phyloP scores from a whole-genome alignment of 2,329 filamentous ascomycete genomes.

The Trichophyton verrucosum region DNA sequence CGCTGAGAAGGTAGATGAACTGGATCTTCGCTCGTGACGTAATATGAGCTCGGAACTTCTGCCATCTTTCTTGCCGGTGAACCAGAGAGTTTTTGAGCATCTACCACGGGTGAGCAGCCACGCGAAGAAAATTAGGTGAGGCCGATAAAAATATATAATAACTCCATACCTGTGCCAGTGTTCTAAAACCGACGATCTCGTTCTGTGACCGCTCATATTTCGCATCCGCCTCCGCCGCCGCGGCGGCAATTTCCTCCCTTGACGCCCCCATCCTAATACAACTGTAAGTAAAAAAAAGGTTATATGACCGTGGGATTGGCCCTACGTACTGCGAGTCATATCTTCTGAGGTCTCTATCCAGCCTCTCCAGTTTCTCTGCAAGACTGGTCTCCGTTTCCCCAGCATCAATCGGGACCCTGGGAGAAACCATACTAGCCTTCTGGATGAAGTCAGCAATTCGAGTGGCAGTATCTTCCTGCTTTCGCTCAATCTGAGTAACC shows the following conservation, averaged over 20 bases:
- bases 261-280: conserved; percentile 44
- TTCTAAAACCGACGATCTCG: conserved; percentile 28
- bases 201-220: conserved; percentile 26
- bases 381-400: conserved; percentile 49
- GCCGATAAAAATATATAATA: no score
- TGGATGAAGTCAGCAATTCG: conserved; percentile 43
- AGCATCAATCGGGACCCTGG: conserved; percentile 50
- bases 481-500: conserved; percentile 36
- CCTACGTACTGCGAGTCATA: conserved; percentile 39
- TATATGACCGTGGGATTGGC: conserved; percentile 11
- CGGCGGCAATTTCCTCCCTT: conserved; percentile 51
- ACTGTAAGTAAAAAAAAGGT: conserved; percentile 20
- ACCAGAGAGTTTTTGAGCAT: conserved; percentile 49
- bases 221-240: conserved; percentile 26
- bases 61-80: conserved; percentile 63
- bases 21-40: conserved; percentile 73
- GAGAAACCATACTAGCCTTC: conserved; percentile 44
- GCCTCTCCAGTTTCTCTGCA: conserved; percentile 36
- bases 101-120: conserved; percentile 19
- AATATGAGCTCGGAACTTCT: conserved; percentile 69
- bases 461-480: conserved; percentile 36
- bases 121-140: conserved; percentile 6
- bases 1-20: conserved; percentile 78
- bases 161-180: conserved; percentile 28
- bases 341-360: conserved; percentile 47